Conservation (phyloP, 2,329 filamentous ascomycete genomes). For the Trematosphaeria pertusa region DNA sequence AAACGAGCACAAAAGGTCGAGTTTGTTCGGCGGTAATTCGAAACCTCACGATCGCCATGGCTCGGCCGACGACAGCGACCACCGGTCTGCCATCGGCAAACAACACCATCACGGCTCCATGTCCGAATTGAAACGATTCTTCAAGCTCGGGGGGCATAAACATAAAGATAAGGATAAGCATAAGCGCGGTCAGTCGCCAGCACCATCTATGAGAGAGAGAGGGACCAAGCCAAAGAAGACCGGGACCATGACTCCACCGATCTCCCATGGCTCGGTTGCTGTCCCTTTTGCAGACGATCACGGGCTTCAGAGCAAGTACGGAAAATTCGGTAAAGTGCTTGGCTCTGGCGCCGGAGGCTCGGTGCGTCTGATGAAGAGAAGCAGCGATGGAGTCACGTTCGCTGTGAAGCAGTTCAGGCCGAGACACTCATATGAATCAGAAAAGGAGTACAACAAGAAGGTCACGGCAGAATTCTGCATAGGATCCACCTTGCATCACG, state of each 20-base stretch:
- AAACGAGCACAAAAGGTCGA: conserved; percentile 57
- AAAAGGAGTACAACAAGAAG: conserved; percentile 97
- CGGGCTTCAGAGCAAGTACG: conserved; percentile 87
- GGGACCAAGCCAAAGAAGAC: conserved; percentile 54
- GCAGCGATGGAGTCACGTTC: conserved; percentile 90
- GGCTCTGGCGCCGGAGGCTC: conserved; percentile 95
- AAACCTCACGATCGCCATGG: conserved; percentile 58
- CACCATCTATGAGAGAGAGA: conserved; percentile 63
- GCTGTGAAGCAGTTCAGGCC: conserved; percentile 97
- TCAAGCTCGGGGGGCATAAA: conserved; percentile 76
- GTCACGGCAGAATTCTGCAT: conserved; percentile 98
- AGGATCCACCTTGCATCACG: conserved; percentile 93
- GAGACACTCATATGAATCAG: conserved; percentile 88
- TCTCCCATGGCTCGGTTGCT: conserved; percentile 37
- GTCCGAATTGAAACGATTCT: conserved; percentile 95
- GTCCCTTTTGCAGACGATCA: conserved; percentile 96
- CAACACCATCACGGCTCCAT: conserved; percentile 75
- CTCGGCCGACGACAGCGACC: conserved; percentile 48
- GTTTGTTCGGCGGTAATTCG: conserved; percentile 60
- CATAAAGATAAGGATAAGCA: conserved; percentile 46
- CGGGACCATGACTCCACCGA: conserved; percentile 48
- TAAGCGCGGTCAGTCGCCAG: conserved; percentile 68
- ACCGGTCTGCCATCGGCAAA: conserved; percentile 32
- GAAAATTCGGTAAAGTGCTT: conserved; percentile 91
- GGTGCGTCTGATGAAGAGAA: conserved; percentile 91